Evolutionary conservation across 2,329 filamentous ascomycete genomes (phyloP).

Genomic region (Catunica adiposa): DNA sequence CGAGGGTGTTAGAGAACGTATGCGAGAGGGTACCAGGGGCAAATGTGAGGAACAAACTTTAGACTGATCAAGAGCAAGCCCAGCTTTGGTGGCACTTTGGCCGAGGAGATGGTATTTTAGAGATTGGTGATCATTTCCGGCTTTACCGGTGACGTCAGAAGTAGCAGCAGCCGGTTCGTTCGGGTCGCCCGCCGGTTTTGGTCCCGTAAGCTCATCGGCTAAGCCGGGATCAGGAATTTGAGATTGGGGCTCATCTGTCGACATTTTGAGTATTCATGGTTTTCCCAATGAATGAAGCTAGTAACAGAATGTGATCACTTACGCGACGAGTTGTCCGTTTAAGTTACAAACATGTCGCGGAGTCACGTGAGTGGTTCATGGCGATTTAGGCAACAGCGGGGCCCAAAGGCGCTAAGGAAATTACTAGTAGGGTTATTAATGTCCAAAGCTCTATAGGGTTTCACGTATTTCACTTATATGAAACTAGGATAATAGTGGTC

Average conservation of each 20-base stretch:
- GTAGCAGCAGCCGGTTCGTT: not conserved
- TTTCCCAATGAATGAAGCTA: too few species aligned
- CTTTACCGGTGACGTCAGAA: not conserved
- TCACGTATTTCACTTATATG: too few species aligned
- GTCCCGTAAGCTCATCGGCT: not conserved
- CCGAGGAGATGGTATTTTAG: constrained; percentile 83
- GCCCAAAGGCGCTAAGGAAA: not conserved
- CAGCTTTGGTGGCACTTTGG: constrained; percentile 82
- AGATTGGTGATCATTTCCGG: constrained; percentile 30
- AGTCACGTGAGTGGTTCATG: not conserved
- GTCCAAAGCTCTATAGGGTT: too few species aligned
- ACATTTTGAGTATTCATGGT: not conserved
- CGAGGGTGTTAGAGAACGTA: not conserved
- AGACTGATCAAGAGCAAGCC: constrained; percentile 83
- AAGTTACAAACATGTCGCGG: not conserved
- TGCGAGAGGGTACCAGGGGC: not conserved
- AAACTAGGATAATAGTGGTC: too few species aligned
- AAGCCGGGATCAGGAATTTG: not conserved
- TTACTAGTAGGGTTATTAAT: not conserved
- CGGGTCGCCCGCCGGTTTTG: not conserved
- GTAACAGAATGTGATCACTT: not conserved
- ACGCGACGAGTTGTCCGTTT: not conserved
- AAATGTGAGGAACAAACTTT: constrained; percentile 34
- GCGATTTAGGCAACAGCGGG: constrained; percentile 2
- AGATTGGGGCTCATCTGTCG: not conserved